Conservation (phyloP, 2,329 filamentous ascomycete genomes). For the Cladophialophora carrionii region DNA sequence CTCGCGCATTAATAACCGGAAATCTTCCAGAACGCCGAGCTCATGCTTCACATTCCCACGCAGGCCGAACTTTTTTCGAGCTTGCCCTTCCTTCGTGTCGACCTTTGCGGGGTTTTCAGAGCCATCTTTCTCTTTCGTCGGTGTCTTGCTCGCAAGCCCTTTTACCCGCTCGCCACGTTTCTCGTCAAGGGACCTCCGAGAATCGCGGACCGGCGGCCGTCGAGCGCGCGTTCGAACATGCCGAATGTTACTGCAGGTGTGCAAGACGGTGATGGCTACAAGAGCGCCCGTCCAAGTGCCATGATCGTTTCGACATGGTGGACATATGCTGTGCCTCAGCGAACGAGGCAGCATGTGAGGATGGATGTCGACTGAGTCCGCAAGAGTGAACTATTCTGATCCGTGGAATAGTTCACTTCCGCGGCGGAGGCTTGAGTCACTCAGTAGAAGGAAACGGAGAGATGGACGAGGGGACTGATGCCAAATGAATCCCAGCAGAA, state of each 20-base stretch:
- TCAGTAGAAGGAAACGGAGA: not conserved
- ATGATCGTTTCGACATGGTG: slow-evolving; percentile 23
- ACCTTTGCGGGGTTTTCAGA: not conserved
- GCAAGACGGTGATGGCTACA: not conserved
- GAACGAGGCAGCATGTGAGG: slow-evolving; percentile 29
- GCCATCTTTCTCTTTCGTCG: not conserved
- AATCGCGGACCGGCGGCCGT: not conserved
- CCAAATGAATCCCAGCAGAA: not conserved
- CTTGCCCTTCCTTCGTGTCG: not conserved
- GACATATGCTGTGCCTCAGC: slow-evolving; percentile 26
- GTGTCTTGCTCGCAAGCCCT: not conserved
- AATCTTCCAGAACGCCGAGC: not conserved
- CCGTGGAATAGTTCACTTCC: not conserved
- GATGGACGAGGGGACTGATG: not conserved
- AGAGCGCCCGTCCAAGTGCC: slow-evolving; percentile 2
- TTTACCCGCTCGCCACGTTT: not conserved
- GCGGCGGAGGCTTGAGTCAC: not conserved
- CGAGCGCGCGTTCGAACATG: slow-evolving; percentile 4
- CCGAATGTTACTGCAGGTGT: not conserved
- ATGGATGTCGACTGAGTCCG: not conserved
- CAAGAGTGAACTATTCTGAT: not conserved
- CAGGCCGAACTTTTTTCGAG: not conserved
- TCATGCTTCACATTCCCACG: slow-evolving; percentile 3
- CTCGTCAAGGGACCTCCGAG: not conserved
- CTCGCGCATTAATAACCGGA: slow-evolving; percentile 7